Evolutionary conservation across 306 rosid genomes (phyloP), one percentile per base, ranked within the genome.

Genomic region (Pyrus pyrifolia): DNA sequence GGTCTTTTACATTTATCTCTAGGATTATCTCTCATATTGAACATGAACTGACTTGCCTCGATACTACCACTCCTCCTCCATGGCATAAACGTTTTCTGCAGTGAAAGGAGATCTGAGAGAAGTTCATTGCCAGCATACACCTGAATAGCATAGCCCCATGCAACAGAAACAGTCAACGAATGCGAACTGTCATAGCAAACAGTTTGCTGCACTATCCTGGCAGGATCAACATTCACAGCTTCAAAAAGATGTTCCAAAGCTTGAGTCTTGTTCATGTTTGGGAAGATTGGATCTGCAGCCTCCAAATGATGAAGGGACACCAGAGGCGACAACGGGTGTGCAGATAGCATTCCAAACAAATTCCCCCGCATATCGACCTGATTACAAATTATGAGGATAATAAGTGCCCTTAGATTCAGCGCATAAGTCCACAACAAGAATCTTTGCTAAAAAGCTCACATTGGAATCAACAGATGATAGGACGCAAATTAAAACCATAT

Each of bases 241-340:
- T 78, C 52, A 63, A 89, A 78, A 70, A 95, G 92, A 77, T 83
- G 97, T 49, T 84, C 73, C 86, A 95, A 53, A 80, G 96, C 91
- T 84, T 78, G 88, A 72, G 89, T 80, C 59, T 82, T 87, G 71
- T 80, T 85, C 91, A 82, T 83, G 76, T 81, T 31, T 2, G 99
- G 97, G 80, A 90, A 90, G 79, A 95, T 81, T 71, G 96, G 92
- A 17, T 92, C 97, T 73, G 81, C 78, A 9, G 84, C 88, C 3
- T 92, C 99, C 84, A 95, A 76, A 87, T 95, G 99, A 76, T 95
- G 99, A 79, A 95, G 97, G 13, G 99, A 92, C 69, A 93, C 75
- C 70, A 90, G 29, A 31, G 97, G 97, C 61, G 93, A 87, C 81
- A 92, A 76, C 25, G 99, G 89, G 88, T 95, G 97, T 11, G 97